Evolutionary conservation across 176 grass and related monocot genomes (phyloP).

Genomic region (Zea mays): Zm-B73-REFERENCE-NAM-5.0 NC_050097.1:194543001-194543500

Average conservation of each 20-base stretch:
- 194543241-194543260: slow-evolving; percentile 7
- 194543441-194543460: slow-evolving; percentile 55
- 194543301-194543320: slow-evolving; percentile 32
- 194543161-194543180: slow-evolving; percentile 52
- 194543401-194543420: slow-evolving; percentile 59
- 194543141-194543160: slow-evolving; percentile 47
- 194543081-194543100: slow-evolving; percentile 42
- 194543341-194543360: slow-evolving; percentile 32
- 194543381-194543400: slow-evolving; percentile 41
- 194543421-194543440: slow-evolving; percentile 53
- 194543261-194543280: slow-evolving; percentile 38
- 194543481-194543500: slow-evolving; percentile 48
- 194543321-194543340: slow-evolving; percentile 41
- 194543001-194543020: slow-evolving; percentile 71
- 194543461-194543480: slow-evolving; percentile 44
- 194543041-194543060: slow-evolving; percentile 59
- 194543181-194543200: background rate
- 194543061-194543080: slow-evolving; percentile 43
- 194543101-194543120: slow-evolving; percentile 33
- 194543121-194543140: slow-evolving; percentile 19
- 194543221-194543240: background rate
- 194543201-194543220: background rate
- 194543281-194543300: slow-evolving; percentile 31
- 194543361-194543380: background rate
- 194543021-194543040: slow-evolving; percentile 69